Percentiles rank a stretch among this genome's conserved stretches.
These are phyloP conservation scores for Leccinum broughii DNA, from an alignment of 768 basidiomycete species.

Conservation along the genomic window DNA sequence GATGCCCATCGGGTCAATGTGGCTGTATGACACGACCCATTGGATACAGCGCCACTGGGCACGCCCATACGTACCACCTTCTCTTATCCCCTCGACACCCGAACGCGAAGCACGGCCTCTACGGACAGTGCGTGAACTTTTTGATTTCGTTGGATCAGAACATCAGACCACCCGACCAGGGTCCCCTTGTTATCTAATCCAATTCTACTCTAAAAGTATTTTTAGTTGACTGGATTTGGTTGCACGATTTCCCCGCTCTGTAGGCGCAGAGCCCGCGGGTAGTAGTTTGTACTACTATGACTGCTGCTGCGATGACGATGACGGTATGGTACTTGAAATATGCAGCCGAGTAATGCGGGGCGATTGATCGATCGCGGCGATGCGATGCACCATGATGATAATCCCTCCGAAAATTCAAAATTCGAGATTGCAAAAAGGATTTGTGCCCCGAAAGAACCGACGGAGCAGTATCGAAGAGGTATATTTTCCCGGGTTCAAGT, in stretches of 20 bases:
- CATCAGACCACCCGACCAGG: not conserved
- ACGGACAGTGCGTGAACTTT: not conserved
- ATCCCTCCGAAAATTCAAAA: not conserved
- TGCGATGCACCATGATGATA: not conserved
- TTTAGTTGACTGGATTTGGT: not conserved
- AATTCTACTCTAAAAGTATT: not conserved
- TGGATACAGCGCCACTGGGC: not conserved
- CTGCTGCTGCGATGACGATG: too few relatives aligned
- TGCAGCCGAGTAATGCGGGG: not conserved
- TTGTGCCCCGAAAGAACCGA: not conserved
- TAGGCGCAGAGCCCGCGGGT: not conserved
- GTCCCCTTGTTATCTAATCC: not conserved
- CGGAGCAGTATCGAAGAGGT: not conserved
- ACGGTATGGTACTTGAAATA: too few relatives aligned
- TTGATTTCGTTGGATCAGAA: not conserved
- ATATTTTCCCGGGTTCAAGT: not conserved
- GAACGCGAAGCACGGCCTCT: not conserved
- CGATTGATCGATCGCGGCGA: not conserved
- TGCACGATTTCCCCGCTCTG: not conserved
- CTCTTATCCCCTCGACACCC: not conserved
- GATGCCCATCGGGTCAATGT: not conserved
- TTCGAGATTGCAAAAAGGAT: not conserved
- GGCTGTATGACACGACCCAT: not conserved
- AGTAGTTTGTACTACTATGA: too few relatives aligned
- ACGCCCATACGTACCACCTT: not conserved